phyloP scores from a whole-genome alignment of 352 stramenopile species.

The Halophytophthora polymorphica region DNA sequence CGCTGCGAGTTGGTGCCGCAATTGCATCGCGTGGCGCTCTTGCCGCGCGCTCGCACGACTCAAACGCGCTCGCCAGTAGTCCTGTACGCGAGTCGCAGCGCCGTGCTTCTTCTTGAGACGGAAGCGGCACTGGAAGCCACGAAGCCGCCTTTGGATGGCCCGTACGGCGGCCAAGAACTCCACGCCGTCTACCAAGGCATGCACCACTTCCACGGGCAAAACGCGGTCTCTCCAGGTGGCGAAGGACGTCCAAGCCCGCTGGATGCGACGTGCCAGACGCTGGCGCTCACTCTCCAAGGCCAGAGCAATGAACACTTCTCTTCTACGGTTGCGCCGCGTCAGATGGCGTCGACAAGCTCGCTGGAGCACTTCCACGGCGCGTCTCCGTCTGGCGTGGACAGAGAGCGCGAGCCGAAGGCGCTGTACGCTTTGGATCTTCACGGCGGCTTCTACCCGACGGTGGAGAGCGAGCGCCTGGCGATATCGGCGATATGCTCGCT shows the following conservation, averaged over 20 bases:
- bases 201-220: constrained; percentile 20
- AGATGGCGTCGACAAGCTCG: constrained; percentile 9
- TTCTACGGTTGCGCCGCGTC: background rate
- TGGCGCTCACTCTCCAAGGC: constrained; percentile 9
- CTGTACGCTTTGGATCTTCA: constrained; percentile 23
- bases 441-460: constrained; percentile 14
- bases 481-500: constrained; percentile 28
- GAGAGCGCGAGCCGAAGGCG: background rate
- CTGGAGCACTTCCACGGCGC: constrained; percentile 24
- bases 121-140: constrained; percentile 42
- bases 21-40: constrained; percentile 20
- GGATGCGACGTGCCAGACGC: constrained; percentile 23
- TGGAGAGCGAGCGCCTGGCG: constrained; percentile 1
- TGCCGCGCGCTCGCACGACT: constrained; percentile 13
- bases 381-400: constrained; percentile 2
- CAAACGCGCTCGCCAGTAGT: constrained; percentile 24
- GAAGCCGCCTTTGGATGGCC: constrained; percentile 41
- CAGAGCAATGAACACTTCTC: constrained; percentile 5
- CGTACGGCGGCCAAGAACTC: constrained; percentile 40
- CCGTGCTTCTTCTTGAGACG: constrained; percentile 22
- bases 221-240: constrained; percentile 21
- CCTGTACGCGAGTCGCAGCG: constrained; percentile 34
- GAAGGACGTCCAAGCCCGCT: constrained; percentile 29
- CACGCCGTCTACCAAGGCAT: constrained; percentile 36
- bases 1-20: constrained; percentile 33